A percentile compares a stretch with the other conserved stretches of the same genome.
These are phyloP conservation scores for Coniochaeta hoffmannii DNA, from an alignment of 2,329 filamentous ascomycete species.

Conservation along the genomic window DNA sequence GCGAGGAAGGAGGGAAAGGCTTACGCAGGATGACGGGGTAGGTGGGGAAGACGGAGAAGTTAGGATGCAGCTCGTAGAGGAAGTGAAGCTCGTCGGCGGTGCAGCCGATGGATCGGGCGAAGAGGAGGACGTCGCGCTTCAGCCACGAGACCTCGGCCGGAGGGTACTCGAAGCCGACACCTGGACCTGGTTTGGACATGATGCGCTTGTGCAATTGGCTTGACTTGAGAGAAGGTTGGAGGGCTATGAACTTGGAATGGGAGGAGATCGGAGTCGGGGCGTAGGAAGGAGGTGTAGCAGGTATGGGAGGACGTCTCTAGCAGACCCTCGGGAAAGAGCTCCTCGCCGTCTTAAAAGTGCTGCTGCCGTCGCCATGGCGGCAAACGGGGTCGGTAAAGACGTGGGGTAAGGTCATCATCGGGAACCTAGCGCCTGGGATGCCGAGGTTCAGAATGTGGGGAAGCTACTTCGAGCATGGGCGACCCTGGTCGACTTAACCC, in stretches of 20 bases:
- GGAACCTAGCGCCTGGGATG: not conserved
- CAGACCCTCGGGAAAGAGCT: not conserved
- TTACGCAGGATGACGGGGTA: conserved; percentile 74
- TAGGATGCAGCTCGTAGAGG: conserved; percentile 82
- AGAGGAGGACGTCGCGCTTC: conserved; percentile 82
- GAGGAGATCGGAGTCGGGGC: not conserved
- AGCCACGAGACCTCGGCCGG: conserved; percentile 71
- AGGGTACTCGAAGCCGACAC: conserved; percentile 74
- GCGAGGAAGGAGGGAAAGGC: conserved; percentile 17
- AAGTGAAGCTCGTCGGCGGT: conserved; percentile 87
- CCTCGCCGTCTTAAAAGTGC: not conserved
- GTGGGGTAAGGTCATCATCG: not conserved
- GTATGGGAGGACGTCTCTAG: not conserved
- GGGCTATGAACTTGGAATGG: too few relatives aligned
- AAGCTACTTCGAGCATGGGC: not conserved
- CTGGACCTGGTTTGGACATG: conserved; percentile 28
- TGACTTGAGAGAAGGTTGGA: not conserved
- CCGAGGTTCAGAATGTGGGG: conserved; percentile 2
- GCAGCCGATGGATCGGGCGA: conserved; percentile 80
- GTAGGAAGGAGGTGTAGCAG: too few relatives aligned
- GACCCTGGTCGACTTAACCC: too few relatives aligned
- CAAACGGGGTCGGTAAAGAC: not conserved
- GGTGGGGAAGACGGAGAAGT: conserved; percentile 83
- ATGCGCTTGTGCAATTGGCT: not conserved
- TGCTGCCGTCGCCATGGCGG: not conserved